Evolutionary conservation across 176 grass and related monocot genomes (phyloP).

Genomic region (Chrysopogon serrulatus): DNA sequence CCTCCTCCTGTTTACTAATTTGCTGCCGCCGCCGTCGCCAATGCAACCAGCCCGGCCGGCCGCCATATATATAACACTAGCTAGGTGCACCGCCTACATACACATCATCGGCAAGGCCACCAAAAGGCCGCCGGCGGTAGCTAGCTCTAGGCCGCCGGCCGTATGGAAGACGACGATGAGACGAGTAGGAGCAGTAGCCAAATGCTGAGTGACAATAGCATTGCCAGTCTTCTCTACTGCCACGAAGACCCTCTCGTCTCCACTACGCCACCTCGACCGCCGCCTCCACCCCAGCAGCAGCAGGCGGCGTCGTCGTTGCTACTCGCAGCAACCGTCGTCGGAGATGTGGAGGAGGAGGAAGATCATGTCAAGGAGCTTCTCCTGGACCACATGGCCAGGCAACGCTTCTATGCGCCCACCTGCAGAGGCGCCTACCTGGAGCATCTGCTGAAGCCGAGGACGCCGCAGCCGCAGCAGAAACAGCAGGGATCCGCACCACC

Average conservation of each 20-base stretch:
- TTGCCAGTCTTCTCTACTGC: slow-evolving; percentile 37
- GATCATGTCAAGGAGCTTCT: not conserved
- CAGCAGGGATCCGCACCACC: not conserved
- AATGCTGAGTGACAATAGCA: not conserved
- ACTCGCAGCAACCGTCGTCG: not conserved
- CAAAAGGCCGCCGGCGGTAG: too few species aligned
- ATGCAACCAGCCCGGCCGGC: too few species aligned
- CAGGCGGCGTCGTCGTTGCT: not conserved
- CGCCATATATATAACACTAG: too few species aligned
- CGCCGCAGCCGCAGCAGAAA: too few species aligned
- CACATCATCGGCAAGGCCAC: too few species aligned
- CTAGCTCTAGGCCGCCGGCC: too few species aligned
- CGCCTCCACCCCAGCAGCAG: not conserved
- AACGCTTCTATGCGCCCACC: slow-evolving; percentile 34
- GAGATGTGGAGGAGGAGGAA: not conserved
- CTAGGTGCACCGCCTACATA: too few species aligned
- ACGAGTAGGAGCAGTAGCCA: not conserved
- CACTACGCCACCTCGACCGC: not conserved
- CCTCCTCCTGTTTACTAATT: too few species aligned
- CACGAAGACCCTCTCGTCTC: slow-evolving; percentile 49
- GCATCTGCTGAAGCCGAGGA: slow-evolving; percentile 8
- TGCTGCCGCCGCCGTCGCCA: too few species aligned
- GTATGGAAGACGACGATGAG: slow-evolving; percentile 19
- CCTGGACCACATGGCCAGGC: slow-evolving; percentile 27
- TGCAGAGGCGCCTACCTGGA: slow-evolving; percentile 20